Conservation (phyloP, 225 moss, liverwort and hornwort genomes). For the Asterella californica region DNA sequence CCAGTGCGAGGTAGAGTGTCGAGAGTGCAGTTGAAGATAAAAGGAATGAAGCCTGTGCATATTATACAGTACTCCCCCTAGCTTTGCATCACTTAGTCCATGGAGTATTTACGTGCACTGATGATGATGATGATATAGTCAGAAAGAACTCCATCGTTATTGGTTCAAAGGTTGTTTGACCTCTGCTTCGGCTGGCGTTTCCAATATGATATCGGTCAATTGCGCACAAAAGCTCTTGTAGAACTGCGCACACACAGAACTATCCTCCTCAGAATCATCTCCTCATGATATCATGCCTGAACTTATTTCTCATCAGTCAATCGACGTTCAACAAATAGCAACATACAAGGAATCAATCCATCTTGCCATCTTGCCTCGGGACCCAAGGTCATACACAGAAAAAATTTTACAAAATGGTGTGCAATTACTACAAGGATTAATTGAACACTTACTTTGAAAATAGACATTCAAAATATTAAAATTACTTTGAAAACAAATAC, state of each 20-base stretch:
- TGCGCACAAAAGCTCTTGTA: slow-evolving; percentile 79
- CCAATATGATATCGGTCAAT: slow-evolving; percentile 83
- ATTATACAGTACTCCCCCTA: not conserved
- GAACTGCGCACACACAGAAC: slow-evolving; percentile 54
- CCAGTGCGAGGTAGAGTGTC: not conserved
- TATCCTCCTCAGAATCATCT: not conserved
- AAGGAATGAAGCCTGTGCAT: not conserved
- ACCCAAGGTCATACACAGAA: not conserved
- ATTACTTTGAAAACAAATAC: too few species aligned
- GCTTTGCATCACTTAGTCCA: not conserved
- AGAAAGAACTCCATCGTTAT: not conserved
- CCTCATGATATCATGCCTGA: not conserved
- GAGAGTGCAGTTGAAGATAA: not conserved
- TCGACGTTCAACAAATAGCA: not conserved
- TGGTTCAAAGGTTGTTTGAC: slow-evolving; percentile 29
- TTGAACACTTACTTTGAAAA: too few species aligned
- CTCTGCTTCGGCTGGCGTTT: slow-evolving; percentile 59
- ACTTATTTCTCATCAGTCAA: not conserved
- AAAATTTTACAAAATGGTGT: too few species aligned
- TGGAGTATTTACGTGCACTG: not conserved
- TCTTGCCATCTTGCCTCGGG: not conserved
- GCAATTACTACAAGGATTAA: too few species aligned
- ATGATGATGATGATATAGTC: not conserved
- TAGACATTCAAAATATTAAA: too few species aligned
- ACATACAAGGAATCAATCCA: not conserved